phyloP scores from a whole-genome alignment of 331 rosid species.

The Quercus phellos region DNA sequence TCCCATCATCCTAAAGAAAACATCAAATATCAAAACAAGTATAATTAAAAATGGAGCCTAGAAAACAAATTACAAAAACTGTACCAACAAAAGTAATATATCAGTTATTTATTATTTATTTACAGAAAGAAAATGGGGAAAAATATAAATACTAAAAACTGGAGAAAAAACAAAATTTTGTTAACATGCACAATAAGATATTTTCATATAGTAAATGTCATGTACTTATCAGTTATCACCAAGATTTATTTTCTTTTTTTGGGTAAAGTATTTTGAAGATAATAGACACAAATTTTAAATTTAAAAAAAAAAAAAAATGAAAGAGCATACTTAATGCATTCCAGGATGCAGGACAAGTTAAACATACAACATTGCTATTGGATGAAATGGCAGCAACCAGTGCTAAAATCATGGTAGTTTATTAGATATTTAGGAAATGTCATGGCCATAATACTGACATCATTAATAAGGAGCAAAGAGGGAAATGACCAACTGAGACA shows the following conservation, averaged over 20 bases:
- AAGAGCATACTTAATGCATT: neutral
- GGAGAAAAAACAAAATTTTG: neutral
- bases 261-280: neutral
- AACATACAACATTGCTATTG: neutral
- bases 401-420: neutral
- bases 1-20: conserved; percentile 74
- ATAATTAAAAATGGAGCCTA: neutral
- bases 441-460: neutral
- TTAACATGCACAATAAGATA: neutral
- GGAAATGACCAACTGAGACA: neutral
- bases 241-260: neutral
- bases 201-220: neutral
- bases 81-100: neutral
- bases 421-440: neutral
- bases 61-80: neutral
- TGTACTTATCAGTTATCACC: neutral
- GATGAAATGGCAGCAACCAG: neutral
- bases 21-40: neutral
- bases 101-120: neutral
- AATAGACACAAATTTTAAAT: neutral
- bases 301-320: neutral
- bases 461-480: neutral
- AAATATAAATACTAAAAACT: neutral
- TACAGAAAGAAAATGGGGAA: neutral
- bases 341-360: neutral